Evolutionary conservation across 352 stramenopile genomes (phyloP).

Genomic region (Pythium sp.): DNA sequence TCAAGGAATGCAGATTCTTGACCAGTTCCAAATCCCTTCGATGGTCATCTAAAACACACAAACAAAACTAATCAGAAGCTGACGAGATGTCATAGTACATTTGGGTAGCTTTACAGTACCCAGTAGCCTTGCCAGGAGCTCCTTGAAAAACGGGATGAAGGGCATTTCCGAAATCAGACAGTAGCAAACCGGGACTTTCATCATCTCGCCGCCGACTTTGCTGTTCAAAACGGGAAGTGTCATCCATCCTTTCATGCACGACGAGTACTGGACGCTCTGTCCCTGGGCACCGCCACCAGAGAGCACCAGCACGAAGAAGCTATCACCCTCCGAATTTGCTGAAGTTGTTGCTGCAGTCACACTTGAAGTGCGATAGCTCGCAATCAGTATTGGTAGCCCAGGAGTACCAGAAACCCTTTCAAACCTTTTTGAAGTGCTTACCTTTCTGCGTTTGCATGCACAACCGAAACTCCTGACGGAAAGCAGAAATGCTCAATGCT

Average conservation of each 20-base stretch:
- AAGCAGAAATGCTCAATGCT: constrained; percentile 80
- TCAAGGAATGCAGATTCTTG: constrained; percentile 14
- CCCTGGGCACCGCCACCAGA: constrained; percentile 46
- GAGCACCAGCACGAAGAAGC: constrained; percentile 54
- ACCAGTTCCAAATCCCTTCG: constrained; percentile 6
- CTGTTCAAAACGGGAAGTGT: constrained; percentile 16
- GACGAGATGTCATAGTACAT: background rate
- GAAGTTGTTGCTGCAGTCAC: background rate
- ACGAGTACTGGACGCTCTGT: constrained; percentile 53
- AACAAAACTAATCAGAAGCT: background rate
- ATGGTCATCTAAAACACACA: constrained; percentile 13
- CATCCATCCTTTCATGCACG: constrained; percentile 44
- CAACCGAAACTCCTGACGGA: constrained; percentile 33
- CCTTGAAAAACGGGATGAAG: constrained; percentile 42
- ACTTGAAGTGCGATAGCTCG: background rate
- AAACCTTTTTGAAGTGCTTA: background rate
- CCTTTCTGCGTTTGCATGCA: background rate
- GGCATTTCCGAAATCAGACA: constrained; percentile 44
- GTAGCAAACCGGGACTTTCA: constrained; percentile 44
- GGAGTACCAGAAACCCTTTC: background rate
- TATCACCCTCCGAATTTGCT: constrained; percentile 1
- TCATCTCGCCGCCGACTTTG: constrained; percentile 1
- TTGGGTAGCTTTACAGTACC: constrained; percentile 18
- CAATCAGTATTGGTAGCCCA: background rate
- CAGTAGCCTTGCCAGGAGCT: constrained; percentile 29